These are phyloP conservation scores for Globisporangium cystogenes DNA, from an alignment of 352 stramenopile genomes.

Conservation along the genomic window DNA sequence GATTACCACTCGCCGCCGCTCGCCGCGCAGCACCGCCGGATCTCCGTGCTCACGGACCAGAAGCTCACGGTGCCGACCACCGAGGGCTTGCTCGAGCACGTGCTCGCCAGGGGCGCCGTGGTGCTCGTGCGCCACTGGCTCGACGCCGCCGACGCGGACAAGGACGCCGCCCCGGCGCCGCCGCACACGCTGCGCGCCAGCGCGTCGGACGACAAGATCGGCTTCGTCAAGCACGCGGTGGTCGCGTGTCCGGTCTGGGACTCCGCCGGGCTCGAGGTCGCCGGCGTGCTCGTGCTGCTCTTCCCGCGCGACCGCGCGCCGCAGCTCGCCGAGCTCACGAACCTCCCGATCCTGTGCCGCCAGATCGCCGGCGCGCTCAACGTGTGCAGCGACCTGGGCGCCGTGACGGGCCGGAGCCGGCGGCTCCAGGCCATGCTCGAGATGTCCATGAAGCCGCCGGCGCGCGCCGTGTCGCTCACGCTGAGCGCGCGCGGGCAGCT, in stretches of 20 bases:
- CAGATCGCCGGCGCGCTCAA: slow-evolving; percentile 69
- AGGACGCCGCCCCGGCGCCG: neutral
- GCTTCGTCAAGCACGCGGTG: slow-evolving; percentile 56
- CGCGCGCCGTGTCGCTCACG: slow-evolving; percentile 34
- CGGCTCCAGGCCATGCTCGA: slow-evolving; percentile 52
- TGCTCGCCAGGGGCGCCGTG: slow-evolving; percentile 34
- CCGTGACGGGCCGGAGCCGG: slow-evolving; percentile 29
- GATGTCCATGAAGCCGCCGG: slow-evolving; percentile 22
- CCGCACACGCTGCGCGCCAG: slow-evolving; percentile 25
- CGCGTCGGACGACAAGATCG: slow-evolving; percentile 33
- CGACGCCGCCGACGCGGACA: slow-evolving; percentile 12
- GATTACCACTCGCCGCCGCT: too few relatives aligned
- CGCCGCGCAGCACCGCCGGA: slow-evolving; percentile 32
- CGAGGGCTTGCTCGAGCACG: slow-evolving; percentile 56
- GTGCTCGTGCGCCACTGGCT: slow-evolving; percentile 56
- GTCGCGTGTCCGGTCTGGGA: slow-evolving; percentile 72
- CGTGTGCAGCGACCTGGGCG: slow-evolving; percentile 57
- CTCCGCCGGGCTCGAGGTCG: slow-evolving; percentile 46
- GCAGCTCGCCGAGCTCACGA: slow-evolving; percentile 33
- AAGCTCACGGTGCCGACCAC: slow-evolving; percentile 39
- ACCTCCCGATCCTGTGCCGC: slow-evolving; percentile 49
- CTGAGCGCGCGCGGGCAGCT: slow-evolving; percentile 44
- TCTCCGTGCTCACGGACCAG: slow-evolving; percentile 60
- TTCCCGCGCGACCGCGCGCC: slow-evolving; percentile 28
- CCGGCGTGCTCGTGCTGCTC: slow-evolving; percentile 61